These are phyloP conservation scores for Pugionium dolabratum DNA, from an alignment of 345 rosid species.

Conservation along the genomic window DNA sequence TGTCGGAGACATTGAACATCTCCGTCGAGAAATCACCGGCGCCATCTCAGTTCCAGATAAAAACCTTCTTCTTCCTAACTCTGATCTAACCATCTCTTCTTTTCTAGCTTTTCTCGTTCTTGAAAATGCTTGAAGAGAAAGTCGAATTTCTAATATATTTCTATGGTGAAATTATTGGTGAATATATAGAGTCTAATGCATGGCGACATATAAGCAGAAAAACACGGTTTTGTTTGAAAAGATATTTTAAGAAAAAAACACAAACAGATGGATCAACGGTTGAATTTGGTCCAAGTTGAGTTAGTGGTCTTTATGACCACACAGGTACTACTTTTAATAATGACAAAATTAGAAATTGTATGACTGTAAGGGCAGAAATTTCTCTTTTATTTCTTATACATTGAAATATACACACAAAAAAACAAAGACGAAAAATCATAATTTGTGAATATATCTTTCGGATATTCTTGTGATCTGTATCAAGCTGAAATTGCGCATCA, in stretches of 20 bases:
- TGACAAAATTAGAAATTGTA: conserved; percentile 24
- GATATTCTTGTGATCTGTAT: not conserved
- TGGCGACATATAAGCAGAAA: not conserved
- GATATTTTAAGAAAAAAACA: not conserved
- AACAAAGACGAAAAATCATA: not conserved
- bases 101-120: conserved; percentile 17
- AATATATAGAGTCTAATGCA: conserved; percentile 28
- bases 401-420: not conserved
- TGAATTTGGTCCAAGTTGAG: conserved; percentile 28
- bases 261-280: conserved; percentile 24
- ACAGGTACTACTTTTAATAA: conserved; percentile 30
- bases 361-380: conserved; percentile 16
- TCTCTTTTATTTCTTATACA: conserved; percentile 28
- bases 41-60: conserved; percentile 41
- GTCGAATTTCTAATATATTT: conserved; percentile 19
- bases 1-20: conserved; percentile 41
- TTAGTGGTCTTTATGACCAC: conserved; percentile 29
- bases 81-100: conserved; percentile 38
- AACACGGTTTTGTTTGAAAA: conserved; percentile 37
- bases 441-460: conserved; percentile 8
- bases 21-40: conserved; percentile 42
- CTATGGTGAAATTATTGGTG: conserved; percentile 9
- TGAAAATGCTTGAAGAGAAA: conserved; percentile 26
- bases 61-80: conserved; percentile 24
- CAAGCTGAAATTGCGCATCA: no score